phyloP scores from a whole-genome alignment of 2,329 filamentous ascomycete genomes.

The Beauveria medogensis region DNA sequence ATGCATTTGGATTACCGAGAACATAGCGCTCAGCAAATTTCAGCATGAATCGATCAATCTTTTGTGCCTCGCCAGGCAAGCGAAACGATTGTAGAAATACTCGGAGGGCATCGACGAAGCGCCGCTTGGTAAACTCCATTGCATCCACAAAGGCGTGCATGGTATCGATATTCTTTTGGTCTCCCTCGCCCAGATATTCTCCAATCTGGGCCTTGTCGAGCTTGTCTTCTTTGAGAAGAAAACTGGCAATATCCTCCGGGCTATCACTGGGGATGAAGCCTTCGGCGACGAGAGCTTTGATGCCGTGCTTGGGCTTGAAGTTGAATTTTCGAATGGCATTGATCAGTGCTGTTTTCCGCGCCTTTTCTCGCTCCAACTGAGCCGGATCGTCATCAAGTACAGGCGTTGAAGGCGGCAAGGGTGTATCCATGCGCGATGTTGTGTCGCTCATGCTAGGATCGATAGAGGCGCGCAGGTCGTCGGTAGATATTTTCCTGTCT shows the following conservation, averaged over 20 bases:
- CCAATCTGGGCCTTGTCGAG: constrained; percentile 89
- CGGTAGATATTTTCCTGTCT: constrained; percentile 31
- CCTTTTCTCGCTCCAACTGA: constrained; percentile 90
- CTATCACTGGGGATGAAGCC: constrained; percentile 78
- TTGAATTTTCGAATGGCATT: constrained; percentile 92
- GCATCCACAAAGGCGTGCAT: constrained; percentile 97
- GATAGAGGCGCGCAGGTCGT: constrained; percentile 52
- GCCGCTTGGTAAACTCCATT: constrained; percentile 87
- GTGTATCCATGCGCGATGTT: constrained; percentile 54
- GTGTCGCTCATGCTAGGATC: constrained; percentile 56
- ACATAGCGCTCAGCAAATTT: constrained; percentile 98
- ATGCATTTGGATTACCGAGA: constrained; percentile 90
- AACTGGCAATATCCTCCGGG: constrained; percentile 75
- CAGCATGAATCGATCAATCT: constrained; percentile 98
- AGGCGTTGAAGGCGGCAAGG: constrained; percentile 55
- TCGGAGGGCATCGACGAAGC: constrained; percentile 86
- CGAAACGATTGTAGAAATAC: constrained; percentile 93
- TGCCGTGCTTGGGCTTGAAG: constrained; percentile 91
- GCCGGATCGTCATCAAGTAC: constrained; percentile 81
- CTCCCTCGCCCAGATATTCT: constrained; percentile 90
- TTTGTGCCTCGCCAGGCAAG: constrained; percentile 90
- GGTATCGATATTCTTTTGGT: constrained; percentile 85
- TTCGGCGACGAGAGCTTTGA: constrained; percentile 75
- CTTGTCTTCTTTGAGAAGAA: constrained; percentile 72
- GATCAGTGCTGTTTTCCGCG: constrained; percentile 82